Conservation (phyloP, 495 filamentous ascomycete genomes). For the Hyphodiscus hymeniophilus region DNA sequence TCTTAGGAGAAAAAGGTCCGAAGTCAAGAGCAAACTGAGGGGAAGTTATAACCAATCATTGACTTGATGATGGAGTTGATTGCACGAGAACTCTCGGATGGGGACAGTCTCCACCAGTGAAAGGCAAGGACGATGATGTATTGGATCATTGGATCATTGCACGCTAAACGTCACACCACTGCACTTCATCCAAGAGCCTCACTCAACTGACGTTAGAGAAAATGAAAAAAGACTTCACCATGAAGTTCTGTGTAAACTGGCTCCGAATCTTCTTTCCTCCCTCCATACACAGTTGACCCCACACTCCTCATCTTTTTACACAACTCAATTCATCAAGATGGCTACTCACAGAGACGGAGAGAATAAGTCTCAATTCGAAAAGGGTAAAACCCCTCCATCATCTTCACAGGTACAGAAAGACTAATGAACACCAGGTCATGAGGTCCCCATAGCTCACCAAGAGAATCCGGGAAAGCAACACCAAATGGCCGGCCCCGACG, state of each 20-base stretch:
- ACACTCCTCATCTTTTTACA: too few species aligned
- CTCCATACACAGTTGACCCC: not conserved
- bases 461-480: slow-evolving; percentile 57
- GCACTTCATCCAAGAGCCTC: too few species aligned
- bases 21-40: too few species aligned
- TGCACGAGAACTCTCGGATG: too few species aligned
- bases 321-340: slow-evolving; percentile 29
- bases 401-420: not conserved
- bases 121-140: too few species aligned
- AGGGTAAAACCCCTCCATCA: slow-evolving; percentile 29
- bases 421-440: slow-evolving; percentile 44
- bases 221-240: not conserved
- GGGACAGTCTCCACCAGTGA: too few species aligned
- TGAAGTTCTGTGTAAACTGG: slow-evolving; percentile 18
- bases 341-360: slow-evolving; percentile 10
- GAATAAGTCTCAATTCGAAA: slow-evolving; percentile 40
- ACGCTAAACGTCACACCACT: too few species aligned
- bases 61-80: too few species aligned
- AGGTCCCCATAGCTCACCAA: slow-evolving; percentile 61
- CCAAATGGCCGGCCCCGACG: slow-evolving; percentile 52
- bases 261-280: slow-evolving; percentile 16
- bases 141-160: too few species aligned
- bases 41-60: too few species aligned
- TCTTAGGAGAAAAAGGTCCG: too few species aligned
- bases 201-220: too few species aligned